Evolutionary conservation across 495 filamentous ascomycete genomes (phyloP), one percentile per base, ranked within the genome.

Genomic region (Lasiosphaeris hirsuta): DNA sequence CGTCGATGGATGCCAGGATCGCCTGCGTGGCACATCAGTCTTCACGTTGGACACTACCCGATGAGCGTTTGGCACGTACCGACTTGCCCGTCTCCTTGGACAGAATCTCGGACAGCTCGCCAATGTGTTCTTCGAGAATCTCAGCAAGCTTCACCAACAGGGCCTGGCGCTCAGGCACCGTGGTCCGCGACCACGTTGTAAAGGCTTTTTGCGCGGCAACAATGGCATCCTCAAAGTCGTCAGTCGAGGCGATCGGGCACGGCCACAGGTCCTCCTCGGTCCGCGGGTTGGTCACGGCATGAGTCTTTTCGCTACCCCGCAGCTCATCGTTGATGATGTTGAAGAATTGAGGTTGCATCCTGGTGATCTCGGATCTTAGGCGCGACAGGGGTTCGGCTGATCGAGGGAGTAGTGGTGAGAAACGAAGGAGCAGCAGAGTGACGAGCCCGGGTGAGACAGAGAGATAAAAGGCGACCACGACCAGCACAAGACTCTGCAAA

Each of bases 201-300:
- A 80, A 80, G 35, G 79, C 79, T 7, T 67, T 62, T 40, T 67
- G 68, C 11, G 76, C 79, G 8, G 74, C 75, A 13, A 63, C 59
- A 36, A 82, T 79, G 38, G 79, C 78, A 48, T 79, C 74, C 45
- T 81, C 75, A 48, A 82, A 73, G 66, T 82, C 79, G 15, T 73
- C 33, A 10, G 59, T 52, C 15, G 69, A 66, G 14, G 76, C 77
- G 34, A 75, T 63, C 19, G 78, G 78, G 41, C 65, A 73, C 17
- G 72, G 61, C 75, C 74, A 80, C 18, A 81, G 72, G 7, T 62
- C 66, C 13, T 79, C 74, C 52, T 76, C 72, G 7, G 76, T 80
- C 14, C 74, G 71, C 13, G 78, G 78, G 57, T 80, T 74, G 53
- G 67, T 66, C 38, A 75, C 76, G 9, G 72, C 59, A 54, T 75